Percentiles rank a stretch among this genome's conserved stretches.
These are phyloP conservation scores for Saccharomycopsis amapae DNA, from an alignment of 805 yeast genomes.

Conservation along the genomic window DNA sequence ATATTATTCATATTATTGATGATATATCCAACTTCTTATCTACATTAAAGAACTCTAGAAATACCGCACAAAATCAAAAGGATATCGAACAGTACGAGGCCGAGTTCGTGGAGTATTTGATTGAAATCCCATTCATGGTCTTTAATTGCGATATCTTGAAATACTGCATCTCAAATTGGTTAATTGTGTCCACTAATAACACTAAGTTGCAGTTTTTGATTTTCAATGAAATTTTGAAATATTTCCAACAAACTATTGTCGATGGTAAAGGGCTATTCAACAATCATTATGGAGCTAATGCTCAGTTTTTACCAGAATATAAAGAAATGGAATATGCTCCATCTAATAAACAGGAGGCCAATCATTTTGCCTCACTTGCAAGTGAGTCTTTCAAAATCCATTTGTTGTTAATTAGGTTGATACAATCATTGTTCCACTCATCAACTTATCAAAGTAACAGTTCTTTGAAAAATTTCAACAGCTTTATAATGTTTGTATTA, in stretches of 20 bases:
- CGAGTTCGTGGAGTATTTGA: conserved; percentile 44
- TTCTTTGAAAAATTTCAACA: conserved; percentile 56
- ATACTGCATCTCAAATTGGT: conserved; percentile 72
- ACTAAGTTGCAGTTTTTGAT: conserved; percentile 52
- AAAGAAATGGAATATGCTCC: conserved; percentile 86
- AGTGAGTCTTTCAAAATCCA: conserved; percentile 58
- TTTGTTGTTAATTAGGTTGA: conserved; percentile 53
- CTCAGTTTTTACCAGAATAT: conserved; percentile 38
- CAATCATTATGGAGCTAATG: conserved; percentile 15
- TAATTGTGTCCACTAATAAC: conserved; percentile 63
- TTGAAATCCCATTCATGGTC: conserved; percentile 61
- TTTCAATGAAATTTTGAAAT: conserved; percentile 58
- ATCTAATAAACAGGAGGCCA: conserved; percentile 54
- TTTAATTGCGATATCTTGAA: conserved; percentile 49
- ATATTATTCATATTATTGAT: conserved; percentile 9
- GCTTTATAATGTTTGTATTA: conserved; percentile 52
- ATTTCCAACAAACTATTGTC: conserved; percentile 63
- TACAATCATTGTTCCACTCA: conserved; percentile 75
- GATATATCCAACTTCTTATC: conserved; percentile 12
- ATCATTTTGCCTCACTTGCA: conserved; percentile 43
- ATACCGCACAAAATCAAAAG: conserved; percentile 11
- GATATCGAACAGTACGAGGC: conserved; percentile 19
- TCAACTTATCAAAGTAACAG: conserved; percentile 65
- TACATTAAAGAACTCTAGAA: neutral
- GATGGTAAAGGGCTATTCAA: conserved; percentile 59